These are phyloP conservation scores for Royoungia palumana DNA, from an alignment of 768 basidiomycete species.

Conservation along the genomic window DNA sequence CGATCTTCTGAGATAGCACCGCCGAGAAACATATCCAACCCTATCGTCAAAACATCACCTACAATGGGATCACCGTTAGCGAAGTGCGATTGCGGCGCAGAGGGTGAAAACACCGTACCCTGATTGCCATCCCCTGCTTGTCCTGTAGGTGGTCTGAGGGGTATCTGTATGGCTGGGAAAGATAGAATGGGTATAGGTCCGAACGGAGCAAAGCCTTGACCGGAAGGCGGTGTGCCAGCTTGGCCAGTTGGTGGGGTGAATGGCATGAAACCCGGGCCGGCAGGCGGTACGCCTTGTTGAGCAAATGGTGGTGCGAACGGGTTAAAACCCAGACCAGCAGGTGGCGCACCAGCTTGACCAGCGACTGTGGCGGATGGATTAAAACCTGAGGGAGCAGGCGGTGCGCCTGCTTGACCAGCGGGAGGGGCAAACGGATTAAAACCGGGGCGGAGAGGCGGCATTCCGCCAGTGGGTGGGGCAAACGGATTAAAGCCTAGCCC, in stretches of 20 bases:
- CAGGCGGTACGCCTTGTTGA: constrained; percentile 1
- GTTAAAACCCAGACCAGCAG: constrained; percentile 3
- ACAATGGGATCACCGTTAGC: constrained; percentile 14
- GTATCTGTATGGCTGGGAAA: constrained; percentile 27
- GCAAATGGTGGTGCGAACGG: constrained; percentile 8
- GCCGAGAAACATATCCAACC: constrained; percentile 39
- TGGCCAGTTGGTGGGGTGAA: not conserved
- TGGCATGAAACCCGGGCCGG: constrained; percentile 1
- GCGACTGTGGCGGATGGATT: not conserved
- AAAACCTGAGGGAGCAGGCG: constrained; percentile 7
- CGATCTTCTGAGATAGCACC: constrained; percentile 12
- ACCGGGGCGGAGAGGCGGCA: too few species aligned
- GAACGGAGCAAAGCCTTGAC: constrained; percentile 13
- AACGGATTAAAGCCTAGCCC: constrained; percentile 4
- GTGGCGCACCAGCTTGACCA: constrained; percentile 5
- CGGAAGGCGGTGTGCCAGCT: constrained; percentile 1
- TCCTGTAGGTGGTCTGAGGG: constrained; percentile 10
- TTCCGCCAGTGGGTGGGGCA: too few species aligned
- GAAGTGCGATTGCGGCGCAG: constrained; percentile 8
- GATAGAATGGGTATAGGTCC: constrained; percentile 20
- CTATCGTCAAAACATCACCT: constrained; percentile 35
- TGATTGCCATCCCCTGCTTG: constrained; percentile 15
- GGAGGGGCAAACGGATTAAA: too few species aligned
- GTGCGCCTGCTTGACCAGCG: too few species aligned
- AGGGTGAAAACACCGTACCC: constrained; percentile 11